Conservation (phyloP, 306 rosid species). For the Glycine soja region DNA sequence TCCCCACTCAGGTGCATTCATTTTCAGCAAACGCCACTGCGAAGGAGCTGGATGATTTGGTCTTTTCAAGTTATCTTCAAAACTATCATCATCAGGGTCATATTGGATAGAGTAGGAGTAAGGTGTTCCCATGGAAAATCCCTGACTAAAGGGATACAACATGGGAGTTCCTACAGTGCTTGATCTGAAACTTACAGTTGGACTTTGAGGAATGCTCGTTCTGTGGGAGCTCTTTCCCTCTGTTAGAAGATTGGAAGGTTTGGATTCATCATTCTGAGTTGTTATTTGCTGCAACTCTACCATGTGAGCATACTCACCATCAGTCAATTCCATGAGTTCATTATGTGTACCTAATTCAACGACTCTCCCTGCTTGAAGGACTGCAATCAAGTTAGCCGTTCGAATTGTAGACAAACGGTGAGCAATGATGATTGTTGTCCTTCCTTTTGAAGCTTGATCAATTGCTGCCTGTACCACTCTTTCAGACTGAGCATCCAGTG, state of each 20-base stretch:
- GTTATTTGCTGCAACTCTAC: constrained; percentile 74
- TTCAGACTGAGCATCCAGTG: constrained; percentile 83
- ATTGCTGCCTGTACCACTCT: constrained; percentile 86
- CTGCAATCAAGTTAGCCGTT: constrained; percentile 66
- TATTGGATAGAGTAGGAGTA: constrained; percentile 77
- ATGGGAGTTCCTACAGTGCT: constrained; percentile 61
- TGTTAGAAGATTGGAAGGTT: constrained; percentile 47
- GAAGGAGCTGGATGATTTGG: constrained; percentile 69
- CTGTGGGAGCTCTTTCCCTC: constrained; percentile 59
- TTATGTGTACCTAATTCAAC: constrained; percentile 73
- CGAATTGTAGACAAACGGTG: constrained; percentile 78
- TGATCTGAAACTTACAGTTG: constrained; percentile 66
- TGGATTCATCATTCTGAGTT: constrained; percentile 56
- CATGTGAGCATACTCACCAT: constrained; percentile 76
- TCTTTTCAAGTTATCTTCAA: constrained; percentile 55
- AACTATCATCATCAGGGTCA: constrained; percentile 66
- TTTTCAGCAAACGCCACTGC: constrained; percentile 73
- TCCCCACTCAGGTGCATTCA: constrained; percentile 83
- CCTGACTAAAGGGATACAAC: constrained; percentile 63
- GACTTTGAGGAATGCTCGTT: constrained; percentile 67
- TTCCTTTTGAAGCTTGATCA: constrained; percentile 87
- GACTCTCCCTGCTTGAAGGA: constrained; percentile 75
- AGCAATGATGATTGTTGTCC: constrained; percentile 81
- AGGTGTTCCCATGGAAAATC: constrained; percentile 77
- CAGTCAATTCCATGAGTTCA: constrained; percentile 66